Evolutionary conservation across 75 land plant species (phyloP).

Genomic region (Picea glauca): DNA sequence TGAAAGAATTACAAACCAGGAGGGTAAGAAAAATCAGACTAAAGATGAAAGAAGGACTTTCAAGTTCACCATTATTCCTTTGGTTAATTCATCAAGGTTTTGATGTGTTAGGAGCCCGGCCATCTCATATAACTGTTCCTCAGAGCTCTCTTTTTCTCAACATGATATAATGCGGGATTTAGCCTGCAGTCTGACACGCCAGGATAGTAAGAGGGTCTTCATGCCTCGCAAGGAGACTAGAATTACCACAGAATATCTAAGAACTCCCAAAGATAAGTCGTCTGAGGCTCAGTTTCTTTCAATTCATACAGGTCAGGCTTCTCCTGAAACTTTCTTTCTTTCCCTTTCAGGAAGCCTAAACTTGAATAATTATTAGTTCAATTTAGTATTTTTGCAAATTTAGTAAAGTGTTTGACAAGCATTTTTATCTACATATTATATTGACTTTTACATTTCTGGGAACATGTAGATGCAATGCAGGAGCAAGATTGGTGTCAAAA

Average conservation of each 20-base stretch:
- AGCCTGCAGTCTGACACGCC: constrained; percentile 30
- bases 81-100: no score
- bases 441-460: no score
- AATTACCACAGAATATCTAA: constrained; percentile 47
- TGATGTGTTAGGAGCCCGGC: not conserved
- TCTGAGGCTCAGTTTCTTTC: constrained; percentile 61
- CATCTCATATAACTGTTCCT: constrained; percentile 23
- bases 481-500: constrained; percentile 46
- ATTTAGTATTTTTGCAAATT: no score
- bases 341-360: no score
- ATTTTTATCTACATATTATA: no score
- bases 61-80: no score
- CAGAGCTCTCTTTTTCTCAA: constrained; percentile 45
- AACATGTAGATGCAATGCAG: constrained; percentile 47
- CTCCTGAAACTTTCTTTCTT: no score
- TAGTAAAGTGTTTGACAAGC: no score
- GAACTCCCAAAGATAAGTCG: constrained; percentile 22
- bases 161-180: constrained; percentile 65
- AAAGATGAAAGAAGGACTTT: no score
- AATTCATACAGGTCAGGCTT: constrained; percentile 47
- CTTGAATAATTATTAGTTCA: no score
- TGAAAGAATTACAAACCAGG: no score
- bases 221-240: constrained; percentile 45
- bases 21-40: no score
- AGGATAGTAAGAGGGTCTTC: constrained; percentile 30